phyloP scores from a whole-genome alignment of 2,329 filamentous ascomycete genomes.

The Diplodia seriata region DNA sequence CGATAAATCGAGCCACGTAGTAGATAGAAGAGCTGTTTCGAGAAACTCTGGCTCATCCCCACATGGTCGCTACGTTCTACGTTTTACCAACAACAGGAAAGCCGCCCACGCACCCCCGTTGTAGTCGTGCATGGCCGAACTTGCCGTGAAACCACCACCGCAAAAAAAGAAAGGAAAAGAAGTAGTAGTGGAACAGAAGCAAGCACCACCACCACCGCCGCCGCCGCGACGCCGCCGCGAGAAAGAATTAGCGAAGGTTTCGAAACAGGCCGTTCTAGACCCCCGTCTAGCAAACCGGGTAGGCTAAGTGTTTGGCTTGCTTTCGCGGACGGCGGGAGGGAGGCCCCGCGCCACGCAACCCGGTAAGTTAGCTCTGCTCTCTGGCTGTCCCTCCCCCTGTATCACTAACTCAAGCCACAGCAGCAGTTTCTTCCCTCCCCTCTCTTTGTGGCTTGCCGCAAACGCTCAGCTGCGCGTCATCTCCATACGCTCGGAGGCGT shows the following conservation, averaged over 20 bases:
- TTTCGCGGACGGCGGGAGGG: neutral
- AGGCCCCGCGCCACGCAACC: conserved; percentile 1
- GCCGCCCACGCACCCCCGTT: neutral
- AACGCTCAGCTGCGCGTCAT: neutral
- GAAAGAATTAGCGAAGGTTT: neutral
- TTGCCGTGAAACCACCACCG: neutral
- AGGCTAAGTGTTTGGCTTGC: neutral
- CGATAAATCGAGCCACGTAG: neutral
- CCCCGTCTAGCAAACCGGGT: neutral
- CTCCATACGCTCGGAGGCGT: neutral
- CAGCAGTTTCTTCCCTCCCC: neutral
- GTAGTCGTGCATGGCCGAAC: neutral
- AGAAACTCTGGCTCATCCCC: neutral
- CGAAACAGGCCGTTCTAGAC: neutral
- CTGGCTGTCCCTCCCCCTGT: neutral
- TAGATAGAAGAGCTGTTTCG: neutral
- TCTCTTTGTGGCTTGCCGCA: neutral
- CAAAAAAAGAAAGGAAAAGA: neutral
- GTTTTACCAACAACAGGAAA: neutral
- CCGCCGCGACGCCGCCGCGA: too few relatives aligned
- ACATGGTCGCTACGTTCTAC: conserved; percentile 1
- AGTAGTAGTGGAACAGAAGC: neutral
- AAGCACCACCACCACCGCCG: neutral
- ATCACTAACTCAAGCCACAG: neutral
- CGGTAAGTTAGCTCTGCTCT: neutral